phyloP scores from a whole-genome alignment of 192 early-diverging fungal species.

The Coemansia sp. region DNA sequence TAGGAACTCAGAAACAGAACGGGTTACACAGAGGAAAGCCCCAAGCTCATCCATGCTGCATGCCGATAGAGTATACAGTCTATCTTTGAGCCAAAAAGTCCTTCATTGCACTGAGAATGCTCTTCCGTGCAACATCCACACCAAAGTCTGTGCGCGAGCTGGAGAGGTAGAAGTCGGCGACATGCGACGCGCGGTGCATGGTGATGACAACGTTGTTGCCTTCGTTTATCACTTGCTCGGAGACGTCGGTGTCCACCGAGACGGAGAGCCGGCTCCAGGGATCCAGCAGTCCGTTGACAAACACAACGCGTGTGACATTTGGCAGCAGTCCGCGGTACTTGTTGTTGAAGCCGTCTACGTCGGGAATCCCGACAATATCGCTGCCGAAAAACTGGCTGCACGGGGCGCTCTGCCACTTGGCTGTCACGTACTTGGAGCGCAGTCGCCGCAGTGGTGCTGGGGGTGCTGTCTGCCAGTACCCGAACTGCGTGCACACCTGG shows the following conservation, averaged over 20 bases:
- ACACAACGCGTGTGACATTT: constrained; percentile 57
- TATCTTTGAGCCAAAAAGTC: constrained; percentile 22
- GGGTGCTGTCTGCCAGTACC: constrained; percentile 63
- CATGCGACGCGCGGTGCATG: constrained; percentile 49
- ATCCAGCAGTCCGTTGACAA: constrained; percentile 67
- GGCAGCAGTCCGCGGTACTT: constrained; percentile 39
- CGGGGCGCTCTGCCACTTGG: constrained; percentile 46
- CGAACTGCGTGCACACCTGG: constrained; percentile 72
- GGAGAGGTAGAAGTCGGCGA: constrained; percentile 48
- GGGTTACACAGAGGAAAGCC: too few species aligned
- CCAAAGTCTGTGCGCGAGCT: constrained; percentile 39
- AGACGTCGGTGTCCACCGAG: constrained; percentile 16
- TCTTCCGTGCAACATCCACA: constrained; percentile 37
- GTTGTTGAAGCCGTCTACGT: constrained; percentile 29
- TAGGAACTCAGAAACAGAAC: not conserved
- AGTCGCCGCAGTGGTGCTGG: constrained; percentile 49
- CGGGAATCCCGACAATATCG: constrained; percentile 19
- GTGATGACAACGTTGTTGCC: constrained; percentile 42
- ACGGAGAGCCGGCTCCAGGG: constrained; percentile 62
- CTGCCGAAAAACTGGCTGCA: constrained; percentile 52
- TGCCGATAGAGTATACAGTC: not conserved
- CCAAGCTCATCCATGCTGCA: not conserved
- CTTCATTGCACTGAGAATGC: constrained; percentile 35
- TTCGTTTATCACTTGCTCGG: constrained; percentile 9
- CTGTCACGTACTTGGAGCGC: constrained; percentile 46